Base-by-base conservation (phyloP, 495 filamentous ascomycete species). In the Clavariopsis aquatica region DNA sequence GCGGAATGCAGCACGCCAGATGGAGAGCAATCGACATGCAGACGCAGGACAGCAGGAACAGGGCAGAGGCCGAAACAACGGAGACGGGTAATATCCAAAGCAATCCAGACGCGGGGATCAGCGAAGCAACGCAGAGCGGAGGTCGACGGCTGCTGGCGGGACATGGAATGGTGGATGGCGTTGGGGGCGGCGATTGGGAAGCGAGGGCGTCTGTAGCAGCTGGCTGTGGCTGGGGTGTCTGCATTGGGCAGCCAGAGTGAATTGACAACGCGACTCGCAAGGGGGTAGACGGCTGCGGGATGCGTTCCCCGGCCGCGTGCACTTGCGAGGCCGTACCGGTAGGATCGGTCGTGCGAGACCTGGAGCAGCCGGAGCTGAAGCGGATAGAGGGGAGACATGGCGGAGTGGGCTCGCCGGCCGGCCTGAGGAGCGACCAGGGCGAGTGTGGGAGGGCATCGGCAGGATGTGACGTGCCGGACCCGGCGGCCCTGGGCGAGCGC, bases 1-100 rank as follows among this genome's bases (percentile, higher is more conserved):
- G 27, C 15, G 36, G 22, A 12, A 53, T 62, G 59, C 59, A 54
- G 59, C 27, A 52, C 24, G 59, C 31, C 47, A 29, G 49, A 45
- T 36, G 19, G 23, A 26, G 29, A 53, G 29, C 23, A 31, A 10
- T 13, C 45, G 15, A 59, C n/a, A 43, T 23, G 47, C 31, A 43
- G 19, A 43, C 24, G 28, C 47, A 41, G 57, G 57, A 52, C 57
- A 52, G 31, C 38, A 31, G 6, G n/a, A n/a, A n/a, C 13, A 10
- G 23, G 29, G 22, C 17, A 3, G 22, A 54, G 24, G 41, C 17
- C 20, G 34, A 53, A 54, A 28, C 5, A 62, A 54, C 31, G 45
- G 27, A 46, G 49, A 54, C 59, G 59, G 57, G 22, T 62, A 62
- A 62, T n/a, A 62, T 62, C 49, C 38, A 49, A 58, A 23, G 22